Base-by-base conservation (phyloP, 2,329 filamentous ascomycete species). In the Sporothrix schenckii region DNA sequence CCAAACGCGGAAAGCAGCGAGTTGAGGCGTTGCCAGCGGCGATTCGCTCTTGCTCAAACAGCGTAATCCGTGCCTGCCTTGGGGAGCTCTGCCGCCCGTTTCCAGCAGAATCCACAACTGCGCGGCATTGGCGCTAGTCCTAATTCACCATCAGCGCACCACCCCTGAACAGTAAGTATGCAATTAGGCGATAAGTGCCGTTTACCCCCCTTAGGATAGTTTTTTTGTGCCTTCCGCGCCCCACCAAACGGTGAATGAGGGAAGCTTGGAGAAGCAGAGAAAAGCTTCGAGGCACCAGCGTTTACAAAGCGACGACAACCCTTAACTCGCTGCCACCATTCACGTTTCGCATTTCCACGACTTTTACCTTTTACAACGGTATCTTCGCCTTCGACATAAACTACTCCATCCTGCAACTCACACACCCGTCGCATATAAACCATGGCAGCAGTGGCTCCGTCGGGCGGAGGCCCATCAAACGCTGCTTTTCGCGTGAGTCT, bases 401-500 rank as follows among this genome's bases (percentile, higher is more conserved):
- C n/a, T 49, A 68, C 21, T 19, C 21, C 30, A 52, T 6, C 14
- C 53, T 11, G 7, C 47, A 67, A 58, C 65, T 21, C 49, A 9
- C 44, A 14, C 63, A 27, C 49, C 21, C 13, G 11, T 21, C 67
- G 14, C 66, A 61, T 24, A 63, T 27, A 63, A 54, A 80, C 73
- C 69, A 84, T 83, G 81, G 80, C 82, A 75, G 80, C 81, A 75
- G 80, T 84, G 80, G 81, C 84, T 75, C 76, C 80, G 70, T 77
- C 80, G 72, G 76, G 80, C 80, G 74, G 78, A 75, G 77, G 80
- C 72, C 66, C 80, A 74, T 79, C 81, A 74, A 86, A 87, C 82
- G 82, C 83, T 76, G 83, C 86, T 74, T 88, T 88, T 79, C 84
- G 85, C 77, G 86, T 88, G 82, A 74, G 82, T 74, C 77, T 77